Evolutionary conservation across 179 eudicot species (phyloP).

Genomic region (Gypsophila paniculata): DNA sequence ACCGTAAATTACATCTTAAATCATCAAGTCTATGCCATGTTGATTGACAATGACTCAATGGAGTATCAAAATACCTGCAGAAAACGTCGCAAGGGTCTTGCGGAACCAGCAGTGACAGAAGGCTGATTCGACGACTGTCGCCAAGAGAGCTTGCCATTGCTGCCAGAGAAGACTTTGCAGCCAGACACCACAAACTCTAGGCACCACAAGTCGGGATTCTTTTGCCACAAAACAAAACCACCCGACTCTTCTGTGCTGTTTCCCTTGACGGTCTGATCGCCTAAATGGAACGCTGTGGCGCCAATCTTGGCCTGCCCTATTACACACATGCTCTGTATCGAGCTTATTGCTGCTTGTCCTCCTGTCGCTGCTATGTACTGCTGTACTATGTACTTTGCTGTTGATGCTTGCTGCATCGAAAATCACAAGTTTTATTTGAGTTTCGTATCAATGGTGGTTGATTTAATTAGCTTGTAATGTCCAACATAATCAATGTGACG

Average conservation of each 20-base stretch:
- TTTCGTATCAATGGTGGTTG: no score
- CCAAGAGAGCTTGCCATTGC: constrained; percentile 81
- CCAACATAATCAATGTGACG: no score
- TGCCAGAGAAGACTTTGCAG: constrained; percentile 83
- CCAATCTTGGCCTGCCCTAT: constrained; percentile 69
- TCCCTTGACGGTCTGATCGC: constrained; percentile 54
- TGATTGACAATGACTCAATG: not conserved
- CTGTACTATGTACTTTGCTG: constrained; percentile 82
- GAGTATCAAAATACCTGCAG: constrained; percentile 51
- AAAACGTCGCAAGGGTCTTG: constrained; percentile 76
- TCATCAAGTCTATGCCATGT: not conserved
- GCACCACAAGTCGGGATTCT: constrained; percentile 77
- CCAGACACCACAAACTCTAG: constrained; percentile 78
- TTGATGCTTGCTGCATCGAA: constrained; percentile 75
- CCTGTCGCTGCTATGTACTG: constrained; percentile 94
- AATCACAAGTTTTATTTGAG: not conserved
- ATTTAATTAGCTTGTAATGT: no score
- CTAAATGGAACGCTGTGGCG: constrained; percentile 71
- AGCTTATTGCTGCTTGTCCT: constrained; percentile 60
- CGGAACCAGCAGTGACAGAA: constrained; percentile 53
- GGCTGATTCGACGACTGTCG: constrained; percentile 75
- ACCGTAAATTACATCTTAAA: not conserved
- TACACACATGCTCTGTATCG: constrained; percentile 77
- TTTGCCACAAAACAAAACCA: constrained; percentile 87
- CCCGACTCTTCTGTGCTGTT: constrained; percentile 62